These are phyloP conservation scores for Fusarium verticillioides DNA, from an alignment of 2,329 filamentous ascomycete genomes.

Conservation along the genomic window DNA sequence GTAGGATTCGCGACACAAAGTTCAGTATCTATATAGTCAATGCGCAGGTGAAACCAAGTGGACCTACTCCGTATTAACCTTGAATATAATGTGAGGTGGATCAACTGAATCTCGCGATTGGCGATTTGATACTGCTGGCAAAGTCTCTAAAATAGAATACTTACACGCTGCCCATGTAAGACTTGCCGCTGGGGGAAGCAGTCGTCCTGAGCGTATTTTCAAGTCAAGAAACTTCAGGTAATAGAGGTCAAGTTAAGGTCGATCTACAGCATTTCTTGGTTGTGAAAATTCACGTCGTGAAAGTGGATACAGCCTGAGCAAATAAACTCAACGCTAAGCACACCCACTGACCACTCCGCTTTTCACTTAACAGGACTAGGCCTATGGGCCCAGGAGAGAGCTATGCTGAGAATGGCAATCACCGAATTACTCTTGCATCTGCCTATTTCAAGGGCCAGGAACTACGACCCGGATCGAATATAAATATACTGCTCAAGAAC, in stretches of 20 bases:
- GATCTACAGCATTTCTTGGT: background rate
- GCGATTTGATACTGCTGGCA: fast-evolving
- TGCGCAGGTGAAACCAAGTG: background rate
- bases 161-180: background rate
- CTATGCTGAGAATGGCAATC: background rate
- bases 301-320: background rate
- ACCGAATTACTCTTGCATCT: background rate
- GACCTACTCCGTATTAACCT: too few species aligned
- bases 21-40: background rate
- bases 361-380: too few species aligned
- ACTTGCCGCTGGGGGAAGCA: fast-evolving
- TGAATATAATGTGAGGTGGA: background rate
- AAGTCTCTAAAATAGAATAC: background rate
- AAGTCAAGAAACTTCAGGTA: background rate
- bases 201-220: fast-evolving
- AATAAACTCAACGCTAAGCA: background rate
- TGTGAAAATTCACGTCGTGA: background rate
- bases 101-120: background rate
- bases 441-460: background rate
- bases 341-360: too few species aligned
- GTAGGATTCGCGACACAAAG: background rate
- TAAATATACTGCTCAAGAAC: background rate
- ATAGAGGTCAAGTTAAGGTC: background rate
- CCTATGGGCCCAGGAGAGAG: background rate
- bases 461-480: fast-evolving